Evolutionary conservation across 2,329 filamentous ascomycete genomes (phyloP).

Genomic region (Claviceps sp.): DNA sequence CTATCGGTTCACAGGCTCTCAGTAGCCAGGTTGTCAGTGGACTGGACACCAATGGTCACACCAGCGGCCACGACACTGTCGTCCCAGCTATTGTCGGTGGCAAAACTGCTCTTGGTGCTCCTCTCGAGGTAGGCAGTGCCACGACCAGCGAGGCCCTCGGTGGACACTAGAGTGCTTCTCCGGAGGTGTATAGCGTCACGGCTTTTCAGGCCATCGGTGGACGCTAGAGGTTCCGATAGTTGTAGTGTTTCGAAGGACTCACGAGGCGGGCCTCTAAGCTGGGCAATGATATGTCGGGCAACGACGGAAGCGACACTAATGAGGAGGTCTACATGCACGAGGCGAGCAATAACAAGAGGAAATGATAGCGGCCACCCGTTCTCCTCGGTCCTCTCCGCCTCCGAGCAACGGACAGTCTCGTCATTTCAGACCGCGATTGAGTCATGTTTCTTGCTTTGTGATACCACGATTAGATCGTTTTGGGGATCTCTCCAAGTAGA

Average conservation of each 20-base stretch:
- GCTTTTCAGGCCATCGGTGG: constrained; percentile 3
- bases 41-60: constrained; percentile 9
- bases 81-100: constrained; percentile 5
- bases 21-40: too few species aligned
- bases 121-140: constrained; percentile 2
- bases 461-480: constrained; percentile 1
- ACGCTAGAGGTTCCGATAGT: constrained; percentile 9
- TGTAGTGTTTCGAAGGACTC: constrained; percentile 1
- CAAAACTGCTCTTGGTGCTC: neutral
- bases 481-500: neutral
- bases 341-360: neutral
- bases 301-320: neutral
- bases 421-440: neutral
- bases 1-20: too few species aligned
- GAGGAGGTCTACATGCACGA: neutral
- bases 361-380: neutral
- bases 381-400: too few species aligned
- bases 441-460: neutral
- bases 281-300: too few species aligned
- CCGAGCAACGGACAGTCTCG: too few species aligned
- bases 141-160: constrained; percentile 1
- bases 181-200: too few species aligned
- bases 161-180: constrained; percentile 7
- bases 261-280: neutral
- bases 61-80: constrained; percentile 10